phyloP scores from a whole-genome alignment of 768 basidiomycete species.

The Phlebiopsis gigantea region DNA sequence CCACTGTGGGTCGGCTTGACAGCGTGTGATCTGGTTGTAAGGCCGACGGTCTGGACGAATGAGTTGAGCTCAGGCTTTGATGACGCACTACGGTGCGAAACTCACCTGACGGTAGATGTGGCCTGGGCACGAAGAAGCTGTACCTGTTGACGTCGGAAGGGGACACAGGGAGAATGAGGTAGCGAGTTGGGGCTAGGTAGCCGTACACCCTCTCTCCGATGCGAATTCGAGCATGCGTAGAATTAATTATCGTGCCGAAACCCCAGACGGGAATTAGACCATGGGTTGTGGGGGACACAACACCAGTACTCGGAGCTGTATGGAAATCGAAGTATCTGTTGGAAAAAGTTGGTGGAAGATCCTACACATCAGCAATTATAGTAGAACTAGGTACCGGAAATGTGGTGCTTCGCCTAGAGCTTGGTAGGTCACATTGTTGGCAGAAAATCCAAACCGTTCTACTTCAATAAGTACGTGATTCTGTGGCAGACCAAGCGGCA shows the following conservation, averaged over 20 bases:
- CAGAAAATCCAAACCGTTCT: slow-evolving; percentile 66
- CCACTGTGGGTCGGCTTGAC: slow-evolving; percentile 51
- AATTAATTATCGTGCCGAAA: slow-evolving; percentile 52
- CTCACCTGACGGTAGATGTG: slow-evolving; percentile 57
- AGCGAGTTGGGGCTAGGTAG: slow-evolving; percentile 52
- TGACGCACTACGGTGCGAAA: neutral
- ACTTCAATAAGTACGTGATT: slow-evolving; percentile 13
- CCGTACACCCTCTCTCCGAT: slow-evolving; percentile 62
- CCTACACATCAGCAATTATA: neutral
- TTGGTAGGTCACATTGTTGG: slow-evolving; percentile 71
- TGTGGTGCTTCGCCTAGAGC: slow-evolving; percentile 39
- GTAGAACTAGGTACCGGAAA: slow-evolving; percentile 37
- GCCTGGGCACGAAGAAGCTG: slow-evolving; percentile 53
- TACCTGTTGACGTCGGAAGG: slow-evolving; percentile 46
- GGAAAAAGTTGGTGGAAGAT: neutral
- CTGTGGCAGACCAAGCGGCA: neutral
- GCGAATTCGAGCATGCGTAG: slow-evolving; percentile 42
- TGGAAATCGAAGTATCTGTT: slow-evolving; percentile 69
- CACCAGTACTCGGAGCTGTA: slow-evolving; percentile 34
- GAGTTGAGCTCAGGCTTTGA: neutral
- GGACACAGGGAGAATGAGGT: slow-evolving; percentile 49
- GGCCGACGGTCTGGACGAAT: slow-evolving; percentile 49
- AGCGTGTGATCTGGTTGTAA: slow-evolving; percentile 64
- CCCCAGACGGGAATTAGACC: slow-evolving; percentile 72
- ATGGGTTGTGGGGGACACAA: slow-evolving; percentile 43